Evolutionary conservation across 176 grass and related monocot genomes (phyloP).

Genomic region (Aechmea fasciata): DNA sequence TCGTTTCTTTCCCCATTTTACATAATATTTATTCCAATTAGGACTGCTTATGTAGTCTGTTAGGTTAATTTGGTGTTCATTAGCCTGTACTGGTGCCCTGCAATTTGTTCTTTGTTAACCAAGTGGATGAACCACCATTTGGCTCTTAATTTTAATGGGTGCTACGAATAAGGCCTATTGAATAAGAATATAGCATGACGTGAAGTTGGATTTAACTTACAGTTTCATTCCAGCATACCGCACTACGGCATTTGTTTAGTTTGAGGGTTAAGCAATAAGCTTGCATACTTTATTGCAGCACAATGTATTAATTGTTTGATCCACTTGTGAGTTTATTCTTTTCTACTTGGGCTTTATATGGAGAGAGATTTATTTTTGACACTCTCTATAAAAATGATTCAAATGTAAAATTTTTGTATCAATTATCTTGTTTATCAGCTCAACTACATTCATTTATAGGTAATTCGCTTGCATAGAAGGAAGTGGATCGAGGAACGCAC

Average conservation of each 20-base stretch:
- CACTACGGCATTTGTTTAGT: too few species aligned
- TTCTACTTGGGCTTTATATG: neutral
- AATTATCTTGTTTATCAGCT: neutral
- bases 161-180: neutral
- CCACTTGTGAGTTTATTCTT: too few species aligned
- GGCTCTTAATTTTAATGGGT: neutral
- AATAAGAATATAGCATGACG: neutral
- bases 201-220: too few species aligned
- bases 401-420: neutral
- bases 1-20: too few species aligned
- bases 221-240: too few species aligned
- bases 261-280: too few species aligned
- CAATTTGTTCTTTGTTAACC: neutral
- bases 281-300: too few species aligned
- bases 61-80: too few species aligned
- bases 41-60: too few species aligned
- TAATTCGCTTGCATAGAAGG: slow-evolving; percentile 70
- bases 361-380: neutral
- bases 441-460: slow-evolving; percentile 41
- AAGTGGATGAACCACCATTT: neutral
- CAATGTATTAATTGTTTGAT: too few species aligned
- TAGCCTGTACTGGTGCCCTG: too few species aligned
- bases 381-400: neutral
- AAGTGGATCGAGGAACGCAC: slow-evolving; percentile 87
- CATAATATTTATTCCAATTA: too few species aligned